These are phyloP conservation scores for Malus hybrid DNA, from an alignment of 331 rosid species.

Conservation along the genomic window DNA sequence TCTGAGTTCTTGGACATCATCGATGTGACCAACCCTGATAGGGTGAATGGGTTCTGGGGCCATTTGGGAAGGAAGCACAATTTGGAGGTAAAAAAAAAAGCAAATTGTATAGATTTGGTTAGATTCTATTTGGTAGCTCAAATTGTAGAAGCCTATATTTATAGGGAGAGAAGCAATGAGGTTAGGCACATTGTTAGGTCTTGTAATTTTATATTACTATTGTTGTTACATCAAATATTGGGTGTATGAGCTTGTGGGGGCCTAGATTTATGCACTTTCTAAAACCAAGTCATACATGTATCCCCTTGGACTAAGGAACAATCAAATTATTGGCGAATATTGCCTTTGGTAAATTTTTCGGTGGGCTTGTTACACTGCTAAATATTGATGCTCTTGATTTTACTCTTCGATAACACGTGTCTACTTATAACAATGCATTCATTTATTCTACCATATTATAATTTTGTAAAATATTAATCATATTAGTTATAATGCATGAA, in stretches of 20 bases:
- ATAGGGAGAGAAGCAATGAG: conserved; percentile 30
- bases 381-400: neutral
- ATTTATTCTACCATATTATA: too few relatives aligned
- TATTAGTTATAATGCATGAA: too few relatives aligned
- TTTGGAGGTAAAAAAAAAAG: neutral
- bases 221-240: neutral
- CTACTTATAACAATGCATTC: too few relatives aligned
- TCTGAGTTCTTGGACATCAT: conserved; percentile 94
- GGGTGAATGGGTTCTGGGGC: conserved; percentile 59
- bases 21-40: conserved; percentile 65
- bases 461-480: too few relatives aligned
- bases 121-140: conserved; percentile 14
- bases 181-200: conserved; percentile 10
- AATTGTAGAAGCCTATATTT: conserved; percentile 34
- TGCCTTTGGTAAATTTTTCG: too few relatives aligned
- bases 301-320: neutral
- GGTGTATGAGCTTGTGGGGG: conserved; percentile 5
- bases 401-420: too few relatives aligned
- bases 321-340: neutral
- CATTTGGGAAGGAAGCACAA: conserved; percentile 33
- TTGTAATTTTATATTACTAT: neutral
- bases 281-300: neutral
- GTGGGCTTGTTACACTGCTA: too few relatives aligned
- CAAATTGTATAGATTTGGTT: neutral
- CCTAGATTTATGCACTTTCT: conserved; percentile 20